Evolutionary conservation across 768 basidiomycete genomes (phyloP).

Genomic region (Leucocoprinus sp.): DNA sequence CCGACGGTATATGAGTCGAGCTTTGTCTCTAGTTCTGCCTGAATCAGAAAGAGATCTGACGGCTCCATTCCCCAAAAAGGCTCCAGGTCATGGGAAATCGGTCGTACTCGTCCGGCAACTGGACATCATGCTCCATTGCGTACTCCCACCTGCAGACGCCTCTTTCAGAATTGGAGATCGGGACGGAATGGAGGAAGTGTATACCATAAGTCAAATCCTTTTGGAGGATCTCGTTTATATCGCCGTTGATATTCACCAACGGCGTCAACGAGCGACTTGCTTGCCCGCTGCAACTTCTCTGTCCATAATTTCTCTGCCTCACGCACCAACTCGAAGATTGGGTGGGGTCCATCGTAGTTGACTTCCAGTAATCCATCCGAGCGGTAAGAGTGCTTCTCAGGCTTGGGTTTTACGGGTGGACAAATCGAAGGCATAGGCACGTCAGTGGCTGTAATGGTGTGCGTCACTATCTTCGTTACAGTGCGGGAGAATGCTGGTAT

Average conservation of each 20-base stretch:
- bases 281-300: slow-evolving; percentile 55
- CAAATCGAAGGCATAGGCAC: background rate
- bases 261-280: slow-evolving; percentile 65
- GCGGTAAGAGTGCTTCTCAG: slow-evolving; percentile 27
- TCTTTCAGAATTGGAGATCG: background rate
- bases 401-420: slow-evolving; percentile 6
- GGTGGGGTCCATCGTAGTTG: slow-evolving; percentile 44
- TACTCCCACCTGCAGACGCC: slow-evolving; percentile 34
- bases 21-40: slow-evolving; percentile 28
- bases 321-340: slow-evolving; percentile 68
- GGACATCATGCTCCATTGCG: slow-evolving; percentile 61
- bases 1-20: slow-evolving; percentile 35
- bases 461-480: slow-evolving; percentile 6
- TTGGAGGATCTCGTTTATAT: slow-evolving; percentile 74
- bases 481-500: slow-evolving; percentile 1
- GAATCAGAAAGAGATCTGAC: slow-evolving; percentile 27
- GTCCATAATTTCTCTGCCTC: slow-evolving; percentile 61
- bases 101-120: slow-evolving; percentile 85
- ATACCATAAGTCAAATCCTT: slow-evolving; percentile 85
- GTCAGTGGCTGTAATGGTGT: background rate
- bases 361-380: slow-evolving; percentile 34
- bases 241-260: slow-evolving; percentile 68
- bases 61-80: slow-evolving; percentile 73
- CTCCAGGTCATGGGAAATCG: slow-evolving; percentile 62
- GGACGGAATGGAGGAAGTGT: slow-evolving; percentile 10